Conservation (phyloP, 306 rosid genomes). For the Begonia fuchsioides region DNA sequence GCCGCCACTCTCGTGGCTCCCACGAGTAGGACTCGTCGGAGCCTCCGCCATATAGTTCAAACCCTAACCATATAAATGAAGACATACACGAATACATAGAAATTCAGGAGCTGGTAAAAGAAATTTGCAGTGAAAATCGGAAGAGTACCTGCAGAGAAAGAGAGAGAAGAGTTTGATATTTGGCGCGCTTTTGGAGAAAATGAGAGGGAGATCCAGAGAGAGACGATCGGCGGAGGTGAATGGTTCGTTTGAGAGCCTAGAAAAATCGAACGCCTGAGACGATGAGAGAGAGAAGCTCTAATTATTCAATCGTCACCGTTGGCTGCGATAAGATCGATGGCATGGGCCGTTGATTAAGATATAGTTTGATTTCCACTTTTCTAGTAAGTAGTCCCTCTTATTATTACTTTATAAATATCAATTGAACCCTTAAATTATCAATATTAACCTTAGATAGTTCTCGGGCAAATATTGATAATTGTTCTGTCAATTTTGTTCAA, state of each 20-base stretch:
- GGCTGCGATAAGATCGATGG: conserved; percentile 4
- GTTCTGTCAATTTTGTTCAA: too few relatives aligned
- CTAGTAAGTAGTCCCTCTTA: too few relatives aligned
- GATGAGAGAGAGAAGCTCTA: conserved; percentile 7
- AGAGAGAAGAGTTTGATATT: conserved; percentile 16
- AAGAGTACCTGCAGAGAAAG: not conserved
- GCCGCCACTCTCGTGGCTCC: conserved; percentile 76
- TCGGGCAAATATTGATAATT: too few relatives aligned
- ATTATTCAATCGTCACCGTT: conserved; percentile 13
- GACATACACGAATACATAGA: not conserved
- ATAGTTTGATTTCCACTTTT: too few relatives aligned
- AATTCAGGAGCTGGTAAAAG: not conserved
- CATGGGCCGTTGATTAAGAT: not conserved
- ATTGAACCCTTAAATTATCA: too few relatives aligned
- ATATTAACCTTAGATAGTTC: too few relatives aligned
- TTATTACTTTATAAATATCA: too few relatives aligned
- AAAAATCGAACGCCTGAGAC: conserved; percentile 38
- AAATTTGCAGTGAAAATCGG: not conserved
- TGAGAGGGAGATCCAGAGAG: conserved; percentile 4
- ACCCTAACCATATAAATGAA: conserved; percentile 2
- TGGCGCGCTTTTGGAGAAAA: conserved; percentile 22
- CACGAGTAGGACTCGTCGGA: conserved; percentile 51
- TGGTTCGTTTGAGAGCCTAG: not conserved
- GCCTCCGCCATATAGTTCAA: conserved; percentile 51
- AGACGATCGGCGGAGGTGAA: conserved; percentile 9